phyloP scores from a whole-genome alignment of 2,329 filamentous ascomycete genomes.

The Celoporthe dispersa region DNA sequence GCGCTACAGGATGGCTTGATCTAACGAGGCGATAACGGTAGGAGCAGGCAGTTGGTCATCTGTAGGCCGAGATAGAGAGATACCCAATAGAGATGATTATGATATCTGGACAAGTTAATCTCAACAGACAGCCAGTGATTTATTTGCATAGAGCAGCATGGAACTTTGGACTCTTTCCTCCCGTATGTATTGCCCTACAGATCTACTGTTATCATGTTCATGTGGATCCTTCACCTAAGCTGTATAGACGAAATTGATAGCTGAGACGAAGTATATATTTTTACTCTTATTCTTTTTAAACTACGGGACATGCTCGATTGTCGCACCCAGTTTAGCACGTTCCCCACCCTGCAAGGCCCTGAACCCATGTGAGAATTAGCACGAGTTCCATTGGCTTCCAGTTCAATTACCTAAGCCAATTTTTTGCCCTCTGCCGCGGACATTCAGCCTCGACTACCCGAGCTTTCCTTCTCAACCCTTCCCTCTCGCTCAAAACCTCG shows the following conservation, averaged over 20 bases:
- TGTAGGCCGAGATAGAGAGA: not conserved
- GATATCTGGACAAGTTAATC: not conserved
- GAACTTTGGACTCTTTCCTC: too few species aligned
- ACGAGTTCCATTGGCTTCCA: slow-evolving; percentile 38
- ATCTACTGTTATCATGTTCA: too few species aligned
- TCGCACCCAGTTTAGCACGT: not conserved
- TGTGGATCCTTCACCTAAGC: too few species aligned
- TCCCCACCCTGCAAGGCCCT: slow-evolving; percentile 20
- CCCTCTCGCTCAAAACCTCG: slow-evolving; percentile 20
- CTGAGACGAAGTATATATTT: too few species aligned
- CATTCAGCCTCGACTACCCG: slow-evolving; percentile 31
- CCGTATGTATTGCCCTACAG: too few species aligned
- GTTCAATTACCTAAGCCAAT: slow-evolving; percentile 23
- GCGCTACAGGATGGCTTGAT: not conserved
- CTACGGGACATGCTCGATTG: too few species aligned
- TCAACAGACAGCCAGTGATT: too few species aligned
- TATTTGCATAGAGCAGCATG: too few species aligned
- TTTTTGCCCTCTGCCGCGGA: slow-evolving; percentile 33
- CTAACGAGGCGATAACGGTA: not conserved
- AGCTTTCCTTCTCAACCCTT: slow-evolving; percentile 7
- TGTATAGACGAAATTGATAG: too few species aligned
- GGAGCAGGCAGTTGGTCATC: not conserved
- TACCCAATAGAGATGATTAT: not conserved
- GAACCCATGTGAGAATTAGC: slow-evolving; percentile 30
- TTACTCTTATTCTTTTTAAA: too few species aligned